Evolutionary conservation across 1,284 basidiomycete species (phyloP).

Genomic region (Moniliella sp.): DNA sequence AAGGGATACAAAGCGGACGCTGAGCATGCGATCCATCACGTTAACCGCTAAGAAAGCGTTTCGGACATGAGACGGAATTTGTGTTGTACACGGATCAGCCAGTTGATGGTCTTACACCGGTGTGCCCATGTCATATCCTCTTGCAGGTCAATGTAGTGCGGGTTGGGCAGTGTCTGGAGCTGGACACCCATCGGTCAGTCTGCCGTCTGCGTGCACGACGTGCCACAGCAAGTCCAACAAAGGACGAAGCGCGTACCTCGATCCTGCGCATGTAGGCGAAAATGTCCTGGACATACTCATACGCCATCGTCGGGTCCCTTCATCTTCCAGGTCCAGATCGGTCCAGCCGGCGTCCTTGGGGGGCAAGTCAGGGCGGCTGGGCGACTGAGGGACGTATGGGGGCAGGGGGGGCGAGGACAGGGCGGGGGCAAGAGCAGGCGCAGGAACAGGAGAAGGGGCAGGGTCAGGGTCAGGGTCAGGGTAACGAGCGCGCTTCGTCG

Average conservation of each 20-base stretch:
- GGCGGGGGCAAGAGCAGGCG: no score
- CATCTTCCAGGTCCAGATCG: constrained; percentile 76
- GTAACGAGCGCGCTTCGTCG: no score
- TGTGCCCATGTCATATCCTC: constrained; percentile 28
- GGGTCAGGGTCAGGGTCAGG: no score
- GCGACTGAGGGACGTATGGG: no score
- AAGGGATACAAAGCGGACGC: constrained; percentile 64
- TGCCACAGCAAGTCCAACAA: background rate
- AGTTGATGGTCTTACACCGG: constrained; percentile 77
- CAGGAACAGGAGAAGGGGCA: no score
- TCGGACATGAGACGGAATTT: constrained; percentile 84
- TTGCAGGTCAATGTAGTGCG: constrained; percentile 26
- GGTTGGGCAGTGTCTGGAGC: constrained; percentile 23
- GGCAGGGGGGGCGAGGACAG: no score
- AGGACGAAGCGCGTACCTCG: constrained; percentile 34
- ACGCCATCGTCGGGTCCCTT: constrained; percentile 86
- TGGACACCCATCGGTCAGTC: background rate
- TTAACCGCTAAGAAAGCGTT: constrained; percentile 80
- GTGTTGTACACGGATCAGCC: constrained; percentile 85
- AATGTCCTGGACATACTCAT: constrained; percentile 83
- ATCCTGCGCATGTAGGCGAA: constrained; percentile 68
- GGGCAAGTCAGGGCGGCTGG: no score
- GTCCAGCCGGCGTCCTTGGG: constrained; percentile 45
- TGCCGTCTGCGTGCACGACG: no score
- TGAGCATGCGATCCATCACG: constrained; percentile 89